Percentiles rank a stretch among this genome's conserved stretches.
These are phyloP conservation scores for Sporothrix variecibatus DNA, from an alignment of 2,329 filamentous ascomycete genomes.

Conservation along the genomic window DNA sequence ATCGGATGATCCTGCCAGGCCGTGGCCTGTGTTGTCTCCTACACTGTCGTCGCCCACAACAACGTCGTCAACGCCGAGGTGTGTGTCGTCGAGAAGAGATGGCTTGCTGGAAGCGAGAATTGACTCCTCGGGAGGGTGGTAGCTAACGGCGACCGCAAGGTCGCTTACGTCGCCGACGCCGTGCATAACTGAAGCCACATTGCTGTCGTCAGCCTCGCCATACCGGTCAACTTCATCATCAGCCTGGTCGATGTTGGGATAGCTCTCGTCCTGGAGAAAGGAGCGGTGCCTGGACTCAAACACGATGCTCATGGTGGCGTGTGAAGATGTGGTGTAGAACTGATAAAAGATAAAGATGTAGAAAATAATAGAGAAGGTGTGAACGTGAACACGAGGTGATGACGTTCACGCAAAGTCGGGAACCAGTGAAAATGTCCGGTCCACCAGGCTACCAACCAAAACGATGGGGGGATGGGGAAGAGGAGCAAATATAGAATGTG, in stretches of 20 bases:
- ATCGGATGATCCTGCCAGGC: slow-evolving; percentile 21
- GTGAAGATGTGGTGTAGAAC: not conserved
- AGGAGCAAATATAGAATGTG: not conserved
- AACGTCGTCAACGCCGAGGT: slow-evolving; percentile 22
- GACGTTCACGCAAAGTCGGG: not conserved
- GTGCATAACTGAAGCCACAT: slow-evolving; percentile 25
- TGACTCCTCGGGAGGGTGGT: slow-evolving; percentile 27
- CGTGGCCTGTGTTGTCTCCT: not conserved
- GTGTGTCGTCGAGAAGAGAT: slow-evolving; percentile 20
- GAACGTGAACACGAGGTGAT: not conserved
- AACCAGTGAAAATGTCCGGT: not conserved
- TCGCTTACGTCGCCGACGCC: slow-evolving; percentile 29
- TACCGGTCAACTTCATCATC: slow-evolving; percentile 29
- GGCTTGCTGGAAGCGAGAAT: slow-evolving; percentile 31
- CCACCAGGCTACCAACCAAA: slow-evolving; percentile 17
- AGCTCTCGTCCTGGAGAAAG: slow-evolving; percentile 32
- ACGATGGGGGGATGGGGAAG: not conserved
- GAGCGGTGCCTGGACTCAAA: slow-evolving; percentile 30
- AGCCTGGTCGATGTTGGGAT: slow-evolving; percentile 33
- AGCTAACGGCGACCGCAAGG: slow-evolving; percentile 30
- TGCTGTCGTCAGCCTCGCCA: slow-evolving; percentile 28
- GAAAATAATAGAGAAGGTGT: not conserved
- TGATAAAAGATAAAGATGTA: not conserved
- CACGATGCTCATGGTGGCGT: slow-evolving; percentile 31
- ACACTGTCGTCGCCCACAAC: slow-evolving; percentile 3